Base-by-base conservation (phyloP, 345 rosid genomes). In the Populus alba region DNA sequence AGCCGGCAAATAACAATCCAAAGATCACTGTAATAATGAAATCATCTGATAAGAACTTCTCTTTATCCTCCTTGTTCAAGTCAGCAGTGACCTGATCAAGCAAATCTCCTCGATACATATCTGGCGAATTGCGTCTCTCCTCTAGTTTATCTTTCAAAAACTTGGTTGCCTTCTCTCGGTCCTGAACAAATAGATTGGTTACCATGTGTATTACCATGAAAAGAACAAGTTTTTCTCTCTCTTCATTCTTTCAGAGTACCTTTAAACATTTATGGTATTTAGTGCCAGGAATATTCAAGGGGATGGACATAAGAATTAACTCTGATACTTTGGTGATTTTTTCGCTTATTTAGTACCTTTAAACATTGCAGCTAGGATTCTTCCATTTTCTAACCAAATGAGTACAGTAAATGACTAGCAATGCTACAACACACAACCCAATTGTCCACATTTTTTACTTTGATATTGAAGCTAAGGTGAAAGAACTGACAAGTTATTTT, bases 201-300 rank as follows among this genome's bases (percentile, higher is more conserved):
- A 38, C 39, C 39, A 38, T 7, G 39, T 7, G 39, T 38, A 1
- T 27, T 39, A 11, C 6, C 37, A 68, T 59, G 22, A 10, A 8
- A 15, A 57, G 5, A 31, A 67, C 51, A 16, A 61, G 27, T 18
- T 61, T 3, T 9, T 61, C 4, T 16, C 8, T 23, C 8, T 61
- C n/a, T 61, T 2, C 37, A 33, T 61, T n/a, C 23, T 18, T 9
- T 62, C 17, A 0, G 15, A 53, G 10, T 75, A 87, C 87, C 86
- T 81, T 10, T 18, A 72, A 7, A 39, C 83, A 80, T 72, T 45
- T 76, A 45, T 80, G 73, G 63, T 55, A 82, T 39, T 83, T 65
- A 6, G 87, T 84, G 5, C 87, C 89, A 0, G 87, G 87, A 47
- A 87, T 35, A 59, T 81, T 68, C 13, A 82, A 10, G 49, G 89